phyloP scores from a whole-genome alignment of 139 green algal genomes.

The Haematococcus sp. region DNA sequence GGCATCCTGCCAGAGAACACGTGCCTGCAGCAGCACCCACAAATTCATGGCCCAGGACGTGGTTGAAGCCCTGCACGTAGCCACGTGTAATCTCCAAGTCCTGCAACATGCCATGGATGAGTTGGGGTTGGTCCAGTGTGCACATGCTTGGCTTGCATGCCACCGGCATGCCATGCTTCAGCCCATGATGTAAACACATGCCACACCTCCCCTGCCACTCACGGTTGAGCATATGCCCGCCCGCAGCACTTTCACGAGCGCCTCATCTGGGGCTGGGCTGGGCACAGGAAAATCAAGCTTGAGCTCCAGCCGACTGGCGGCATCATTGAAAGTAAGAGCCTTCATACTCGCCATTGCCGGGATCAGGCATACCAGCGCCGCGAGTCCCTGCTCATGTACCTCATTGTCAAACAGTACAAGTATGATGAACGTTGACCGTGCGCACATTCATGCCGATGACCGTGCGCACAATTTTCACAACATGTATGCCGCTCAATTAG shows the following conservation, averaged over 20 bases:
- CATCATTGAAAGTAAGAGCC: conserved; percentile 32
- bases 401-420: too few species aligned
- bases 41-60: conserved; percentile 75
- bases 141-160: too few species aligned
- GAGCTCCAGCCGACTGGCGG: conserved; percentile 1
- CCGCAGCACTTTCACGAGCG: conserved; percentile 37
- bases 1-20: too few species aligned
- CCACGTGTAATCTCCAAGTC: conserved; percentile 72
- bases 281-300: conserved; percentile 28
- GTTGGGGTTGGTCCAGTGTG: too few species aligned
- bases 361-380: too few species aligned
- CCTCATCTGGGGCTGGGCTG: conserved; percentile 23
- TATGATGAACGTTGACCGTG: too few species aligned
- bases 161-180: too few species aligned
- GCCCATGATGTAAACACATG: neutral
- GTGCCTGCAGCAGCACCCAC: conserved; percentile 27
- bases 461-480: too few species aligned
- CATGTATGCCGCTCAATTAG: too few species aligned
- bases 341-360: conserved; percentile 14
- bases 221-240: conserved; percentile 59
- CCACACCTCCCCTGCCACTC: neutral
- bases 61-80: conserved; percentile 66
- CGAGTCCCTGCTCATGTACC: too few species aligned
- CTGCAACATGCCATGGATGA: too few species aligned
- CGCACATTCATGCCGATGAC: too few species aligned